phyloP scores from a whole-genome alignment of 2,329 filamentous ascomycete species.

The Exophiala sp. region DNA sequence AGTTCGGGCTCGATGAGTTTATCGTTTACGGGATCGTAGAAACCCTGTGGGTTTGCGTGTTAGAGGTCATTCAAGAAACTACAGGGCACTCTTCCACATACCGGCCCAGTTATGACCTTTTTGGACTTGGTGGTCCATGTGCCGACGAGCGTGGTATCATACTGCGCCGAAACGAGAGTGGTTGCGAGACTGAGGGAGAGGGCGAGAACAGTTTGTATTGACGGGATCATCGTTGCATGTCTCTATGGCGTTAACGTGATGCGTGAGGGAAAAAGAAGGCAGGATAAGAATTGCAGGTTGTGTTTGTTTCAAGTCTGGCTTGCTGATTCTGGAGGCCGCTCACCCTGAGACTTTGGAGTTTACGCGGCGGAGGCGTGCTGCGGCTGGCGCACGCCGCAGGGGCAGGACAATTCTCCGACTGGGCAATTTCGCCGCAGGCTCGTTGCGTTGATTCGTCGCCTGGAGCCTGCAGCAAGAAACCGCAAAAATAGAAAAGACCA shows the following conservation, averaged over 20 bases:
- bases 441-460: no score
- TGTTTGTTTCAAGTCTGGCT: slow-evolving; percentile 4
- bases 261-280: background rate
- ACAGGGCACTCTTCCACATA: slow-evolving; percentile 40
- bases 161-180: slow-evolving; percentile 19
- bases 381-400: background rate
- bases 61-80: background rate
- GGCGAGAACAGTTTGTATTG: slow-evolving; percentile 16
- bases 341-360: slow-evolving; percentile 4
- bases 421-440: no score
- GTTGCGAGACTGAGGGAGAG: slow-evolving; percentile 15
- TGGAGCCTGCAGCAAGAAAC: background rate
- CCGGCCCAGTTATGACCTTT: slow-evolving; percentile 65
- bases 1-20: slow-evolving; percentile 62
- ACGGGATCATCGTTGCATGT: slow-evolving; percentile 23
- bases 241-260: background rate
- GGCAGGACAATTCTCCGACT: no score
- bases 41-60: slow-evolving; percentile 49
- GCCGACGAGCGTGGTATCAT: slow-evolving; percentile 53
- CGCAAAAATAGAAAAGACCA: no score
- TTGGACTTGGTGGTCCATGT: slow-evolving; percentile 71
- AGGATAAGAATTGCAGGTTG: slow-evolving; percentile 5
- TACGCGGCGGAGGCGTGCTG: slow-evolving; percentile 22
- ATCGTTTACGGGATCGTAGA: slow-evolving; percentile 66
- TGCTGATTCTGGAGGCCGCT: background rate